phyloP scores from a whole-genome alignment of 768 basidiomycete species.

The Auriscalpium vulgare region DNA sequence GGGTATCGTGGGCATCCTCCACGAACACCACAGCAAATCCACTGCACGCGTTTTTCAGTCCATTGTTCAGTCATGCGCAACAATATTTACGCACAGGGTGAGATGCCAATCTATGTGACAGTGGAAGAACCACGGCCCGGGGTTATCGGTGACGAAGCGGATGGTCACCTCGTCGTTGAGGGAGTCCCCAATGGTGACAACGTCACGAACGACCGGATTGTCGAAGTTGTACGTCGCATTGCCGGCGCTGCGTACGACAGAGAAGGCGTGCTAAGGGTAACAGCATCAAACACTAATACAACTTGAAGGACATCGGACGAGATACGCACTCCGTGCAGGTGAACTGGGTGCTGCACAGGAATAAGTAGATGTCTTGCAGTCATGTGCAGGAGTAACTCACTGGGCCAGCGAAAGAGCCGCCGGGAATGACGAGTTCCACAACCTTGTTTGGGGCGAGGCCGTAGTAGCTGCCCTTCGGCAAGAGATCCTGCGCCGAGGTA shows the following conservation, averaged over 20 bases:
- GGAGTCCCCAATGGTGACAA: conserved; percentile 3
- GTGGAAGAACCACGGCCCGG: conserved; percentile 7
- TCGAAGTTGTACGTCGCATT: conserved; percentile 3
- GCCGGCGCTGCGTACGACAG: conserved; percentile 8
- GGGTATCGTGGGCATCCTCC: not conserved
- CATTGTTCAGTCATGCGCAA: not conserved
- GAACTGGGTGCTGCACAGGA: conserved; percentile 9
- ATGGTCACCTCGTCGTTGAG: conserved; percentile 2
- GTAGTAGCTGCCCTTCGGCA: conserved; percentile 42
- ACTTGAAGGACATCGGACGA: not conserved
- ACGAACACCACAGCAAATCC: not conserved
- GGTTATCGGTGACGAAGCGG: conserved; percentile 7
- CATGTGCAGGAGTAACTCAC: not conserved
- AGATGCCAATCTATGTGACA: not conserved
- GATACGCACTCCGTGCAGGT: conserved; percentile 8
- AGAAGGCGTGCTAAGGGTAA: conserved; percentile 4
- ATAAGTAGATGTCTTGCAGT: not conserved
- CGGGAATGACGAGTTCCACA: conserved; percentile 42
- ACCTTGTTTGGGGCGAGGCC: conserved; percentile 36
- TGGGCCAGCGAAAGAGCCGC: conserved; percentile 28
- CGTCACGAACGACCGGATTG: conserved; percentile 37
- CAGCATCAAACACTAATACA: not conserved
- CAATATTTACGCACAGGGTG: not conserved
- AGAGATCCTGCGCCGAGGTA: conserved; percentile 34
- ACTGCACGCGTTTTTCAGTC: not conserved